Evolutionary conservation across 23 red algal genomes (phyloP).

Genomic region (Gracilaria domingensis): DNA sequence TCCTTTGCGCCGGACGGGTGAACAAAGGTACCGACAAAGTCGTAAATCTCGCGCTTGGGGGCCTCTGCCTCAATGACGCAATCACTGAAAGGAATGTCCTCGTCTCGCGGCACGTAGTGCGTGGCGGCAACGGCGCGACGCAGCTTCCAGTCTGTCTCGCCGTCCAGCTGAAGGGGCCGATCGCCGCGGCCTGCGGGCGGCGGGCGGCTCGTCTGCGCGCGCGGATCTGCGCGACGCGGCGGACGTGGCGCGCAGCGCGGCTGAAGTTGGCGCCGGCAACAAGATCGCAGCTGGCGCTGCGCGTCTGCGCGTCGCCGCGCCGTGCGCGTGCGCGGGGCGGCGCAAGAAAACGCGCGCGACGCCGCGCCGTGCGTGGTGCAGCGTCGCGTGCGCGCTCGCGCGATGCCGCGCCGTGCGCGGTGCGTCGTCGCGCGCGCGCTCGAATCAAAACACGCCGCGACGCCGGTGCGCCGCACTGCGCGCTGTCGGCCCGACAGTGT

Average conservation of each 20-base stretch:
- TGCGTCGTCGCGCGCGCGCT: too few species aligned
- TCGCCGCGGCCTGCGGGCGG: neutral
- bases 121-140: conserved; percentile 86
- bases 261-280: neutral
- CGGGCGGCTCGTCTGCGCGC: too few species aligned
- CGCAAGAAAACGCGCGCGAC: too few species aligned
- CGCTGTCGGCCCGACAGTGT: too few species aligned
- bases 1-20: conserved; percentile 64
- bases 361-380: too few species aligned
- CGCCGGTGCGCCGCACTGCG: too few species aligned
- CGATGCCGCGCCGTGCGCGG: too few species aligned
- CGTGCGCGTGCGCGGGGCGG: neutral
- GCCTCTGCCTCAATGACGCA: conserved; percentile 81
- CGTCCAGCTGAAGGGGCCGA: conserved; percentile 84
- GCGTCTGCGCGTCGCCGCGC: too few species aligned
- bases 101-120: conserved; percentile 74
- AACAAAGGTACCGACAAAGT: conserved; percentile 91
- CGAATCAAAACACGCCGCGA: too few species aligned
- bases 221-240: too few species aligned
- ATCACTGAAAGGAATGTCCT: conserved; percentile 51
- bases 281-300: neutral
- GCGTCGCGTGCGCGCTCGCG: too few species aligned
- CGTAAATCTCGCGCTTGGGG: conserved; percentile 92
- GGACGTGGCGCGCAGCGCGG: too few species aligned
- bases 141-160: conserved; percentile 99